Percentiles rank a stretch among this genome's conserved stretches.
Conservation (phyloP, 78 protist species). For the Parvularia atlantis region DNA sequence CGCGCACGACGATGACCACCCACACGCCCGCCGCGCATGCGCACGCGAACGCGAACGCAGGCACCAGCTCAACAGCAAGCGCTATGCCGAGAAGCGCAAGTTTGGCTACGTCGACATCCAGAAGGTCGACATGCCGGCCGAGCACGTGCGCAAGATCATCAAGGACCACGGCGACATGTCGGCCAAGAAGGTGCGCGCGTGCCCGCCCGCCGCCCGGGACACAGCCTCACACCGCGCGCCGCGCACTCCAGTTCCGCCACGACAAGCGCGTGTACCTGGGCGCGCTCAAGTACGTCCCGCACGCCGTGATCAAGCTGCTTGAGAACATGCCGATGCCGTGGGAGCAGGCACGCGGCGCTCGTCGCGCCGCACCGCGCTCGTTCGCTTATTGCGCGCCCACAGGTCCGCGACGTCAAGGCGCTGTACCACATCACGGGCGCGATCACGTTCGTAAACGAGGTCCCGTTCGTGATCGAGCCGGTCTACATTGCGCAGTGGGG, state of each 20-base stretch:
- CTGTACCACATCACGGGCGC: conserved; percentile 98
- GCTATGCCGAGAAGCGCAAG: conserved; percentile 82
- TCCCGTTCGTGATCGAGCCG: conserved; percentile 96
- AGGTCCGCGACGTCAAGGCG: conserved; percentile 74
- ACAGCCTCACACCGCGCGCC: too few relatives aligned
- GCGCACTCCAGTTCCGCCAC: conserved; percentile 69
- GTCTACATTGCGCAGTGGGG: conserved; percentile 98
- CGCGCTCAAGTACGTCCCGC: conserved; percentile 96
- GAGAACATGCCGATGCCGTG: conserved; percentile 99
- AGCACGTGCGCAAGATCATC: conserved; percentile 92
- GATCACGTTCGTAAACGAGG: conserved; percentile 97
- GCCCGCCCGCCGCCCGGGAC: too few relatives aligned
- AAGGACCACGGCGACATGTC: conserved; percentile 99
- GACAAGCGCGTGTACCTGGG: conserved; percentile 98
- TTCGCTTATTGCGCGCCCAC: conserved; percentile 38
- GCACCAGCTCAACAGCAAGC: conserved; percentile 76
- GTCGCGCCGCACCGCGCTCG: background rate
- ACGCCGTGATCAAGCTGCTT: conserved; percentile 93
- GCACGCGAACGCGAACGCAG: too few relatives aligned
- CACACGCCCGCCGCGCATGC: too few relatives aligned
- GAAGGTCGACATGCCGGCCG: conserved; percentile 93
- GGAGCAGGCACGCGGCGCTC: conserved; percentile 54
- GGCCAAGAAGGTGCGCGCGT: too few relatives aligned
- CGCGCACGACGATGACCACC: too few relatives aligned
- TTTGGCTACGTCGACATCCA: conserved; percentile 76